These are phyloP conservation scores for Euphorbia corollata DNA, from an alignment of 441 rosid species.

Conservation along the genomic window DNA sequence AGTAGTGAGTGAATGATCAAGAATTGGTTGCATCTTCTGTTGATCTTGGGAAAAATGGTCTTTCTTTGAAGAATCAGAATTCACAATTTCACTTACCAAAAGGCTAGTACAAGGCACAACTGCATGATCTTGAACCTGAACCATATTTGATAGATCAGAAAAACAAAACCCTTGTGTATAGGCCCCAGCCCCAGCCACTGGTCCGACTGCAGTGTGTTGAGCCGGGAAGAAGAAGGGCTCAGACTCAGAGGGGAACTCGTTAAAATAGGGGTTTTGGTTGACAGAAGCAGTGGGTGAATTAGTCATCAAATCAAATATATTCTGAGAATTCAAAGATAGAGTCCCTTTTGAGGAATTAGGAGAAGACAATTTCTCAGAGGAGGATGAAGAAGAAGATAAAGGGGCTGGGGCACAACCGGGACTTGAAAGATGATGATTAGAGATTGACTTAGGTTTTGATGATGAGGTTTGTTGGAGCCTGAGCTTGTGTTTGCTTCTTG, in stretches of 20 bases:
- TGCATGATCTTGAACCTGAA: slow-evolving; percentile 33
- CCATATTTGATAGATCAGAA: slow-evolving; percentile 45
- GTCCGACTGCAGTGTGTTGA: slow-evolving; percentile 17
- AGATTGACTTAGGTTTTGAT: slow-evolving; percentile 25
- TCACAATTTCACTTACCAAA: slow-evolving; percentile 59
- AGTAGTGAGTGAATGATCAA: slow-evolving; percentile 26
- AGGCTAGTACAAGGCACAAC: slow-evolving; percentile 65
- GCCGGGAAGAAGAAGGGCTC: slow-evolving; percentile 57
- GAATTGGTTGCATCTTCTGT: slow-evolving; percentile 40
- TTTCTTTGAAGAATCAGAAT: slow-evolving; percentile 35
- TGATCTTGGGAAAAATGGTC: slow-evolving; percentile 38
- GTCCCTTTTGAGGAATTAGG: slow-evolving; percentile 38
- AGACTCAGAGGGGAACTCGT: slow-evolving; percentile 30
- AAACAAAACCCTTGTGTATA: slow-evolving; percentile 46
- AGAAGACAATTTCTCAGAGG: slow-evolving; percentile 47
- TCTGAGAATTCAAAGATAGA: slow-evolving; percentile 30
- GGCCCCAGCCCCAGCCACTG: slow-evolving; percentile 18
- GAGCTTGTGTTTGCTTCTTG: slow-evolving; percentile 89
- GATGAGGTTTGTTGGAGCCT: slow-evolving; percentile 55
- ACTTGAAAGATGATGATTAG: slow-evolving; percentile 24
- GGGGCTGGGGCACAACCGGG: slow-evolving; percentile 32
- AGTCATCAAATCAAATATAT: slow-evolving; percentile 28
- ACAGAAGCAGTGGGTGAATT: slow-evolving; percentile 46
- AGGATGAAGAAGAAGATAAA: slow-evolving; percentile 50
- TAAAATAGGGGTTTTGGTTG: slow-evolving; percentile 42